Evolutionary conservation across 2,329 filamentous ascomycete species (phyloP).

Genomic region (Tolypocladium endophyticum): DNA sequence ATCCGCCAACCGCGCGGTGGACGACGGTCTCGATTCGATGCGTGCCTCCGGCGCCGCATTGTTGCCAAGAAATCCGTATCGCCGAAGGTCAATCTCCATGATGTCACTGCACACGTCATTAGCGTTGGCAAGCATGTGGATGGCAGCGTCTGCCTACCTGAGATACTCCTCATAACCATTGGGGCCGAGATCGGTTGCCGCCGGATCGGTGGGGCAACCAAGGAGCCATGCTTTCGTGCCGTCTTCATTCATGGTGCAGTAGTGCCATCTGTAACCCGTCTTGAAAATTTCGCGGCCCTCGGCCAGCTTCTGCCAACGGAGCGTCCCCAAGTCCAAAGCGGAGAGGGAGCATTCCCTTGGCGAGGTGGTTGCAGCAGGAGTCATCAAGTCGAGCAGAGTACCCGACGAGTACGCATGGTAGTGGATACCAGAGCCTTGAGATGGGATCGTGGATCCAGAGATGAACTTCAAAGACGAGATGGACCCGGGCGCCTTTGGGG

Average conservation of each 20-base stretch:
- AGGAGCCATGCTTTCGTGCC: constrained; percentile 95
- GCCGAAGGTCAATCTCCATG: constrained; percentile 82
- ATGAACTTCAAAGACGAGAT: constrained; percentile 88
- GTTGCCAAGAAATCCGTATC: constrained; percentile 84
- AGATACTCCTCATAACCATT: constrained; percentile 81
- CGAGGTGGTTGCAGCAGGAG: constrained; percentile 77
- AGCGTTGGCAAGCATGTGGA: neutral
- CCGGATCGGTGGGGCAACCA: constrained; percentile 72
- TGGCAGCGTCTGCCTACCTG: constrained; percentile 27
- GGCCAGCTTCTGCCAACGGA: constrained; percentile 91
- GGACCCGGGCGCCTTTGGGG: constrained; percentile 76
- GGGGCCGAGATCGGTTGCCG: constrained; percentile 52
- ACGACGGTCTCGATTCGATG: constrained; percentile 36
- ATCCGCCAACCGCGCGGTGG: constrained; percentile 35
- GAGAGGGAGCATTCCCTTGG: constrained; percentile 84
- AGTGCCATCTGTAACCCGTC: constrained; percentile 91
- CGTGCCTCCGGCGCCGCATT: constrained; percentile 49
- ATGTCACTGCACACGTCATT: constrained; percentile 51
- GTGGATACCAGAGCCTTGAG: constrained; percentile 82
- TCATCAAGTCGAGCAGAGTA: constrained; percentile 86
- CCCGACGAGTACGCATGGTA: constrained; percentile 94
- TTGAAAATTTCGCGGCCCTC: constrained; percentile 92
- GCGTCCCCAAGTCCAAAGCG: constrained; percentile 71
- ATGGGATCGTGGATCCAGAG: constrained; percentile 68
- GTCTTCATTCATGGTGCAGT: constrained; percentile 90